Evolutionary conservation across 768 basidiomycete species (phyloP), one percentile per base, ranked within the genome.

Genomic region (Suillus brevipes): DNA sequence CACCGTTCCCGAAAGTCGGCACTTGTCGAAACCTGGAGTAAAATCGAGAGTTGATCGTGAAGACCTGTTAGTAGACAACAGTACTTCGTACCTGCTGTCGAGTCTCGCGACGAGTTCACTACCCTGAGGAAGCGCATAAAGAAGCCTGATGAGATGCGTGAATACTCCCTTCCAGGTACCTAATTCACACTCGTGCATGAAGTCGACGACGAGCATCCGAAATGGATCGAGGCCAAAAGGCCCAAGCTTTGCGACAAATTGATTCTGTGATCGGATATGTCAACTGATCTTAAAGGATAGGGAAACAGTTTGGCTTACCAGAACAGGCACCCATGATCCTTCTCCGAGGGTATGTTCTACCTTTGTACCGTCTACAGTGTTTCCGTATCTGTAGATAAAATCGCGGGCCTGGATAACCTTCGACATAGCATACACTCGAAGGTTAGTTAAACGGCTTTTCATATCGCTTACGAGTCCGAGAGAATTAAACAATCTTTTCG

Each of bases 101-200:
- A 47, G 45, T 0, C 2, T 9, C 0, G 45, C 45, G 4, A 47
- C 10, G 10, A n/a, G 20, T 10, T 47, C 7, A 23, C 45, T 47
- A 23, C 45, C n/a, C 3, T n/a, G n/a, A 12, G 45, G 42, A 42
- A 42, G 42, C 16, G 42, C 42, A 42, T 42, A 37, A 3, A 81
- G 62, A 34, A 81, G 70, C 0, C 75, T 74, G 6, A 80, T 71
- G 6, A 81, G 72, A 53, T 81, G 80, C 0, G 64, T 71, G 10
- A 80, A 68, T 0, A 79, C 31, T 1, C 67, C 66, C 62, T 78
- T 81, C 78, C 79, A 81, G 4, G 77, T 73, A 0, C 80, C 79
- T 0, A 80, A 65, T 55, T 80, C 78, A 61, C 78, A 65, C 63
- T 81, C 78, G 64, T 81, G 80, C 72, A 81, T 68, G 10, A 78